phyloP scores from a whole-genome alignment of 352 stramenopile species.

The Globisporangium irregulare region DNA sequence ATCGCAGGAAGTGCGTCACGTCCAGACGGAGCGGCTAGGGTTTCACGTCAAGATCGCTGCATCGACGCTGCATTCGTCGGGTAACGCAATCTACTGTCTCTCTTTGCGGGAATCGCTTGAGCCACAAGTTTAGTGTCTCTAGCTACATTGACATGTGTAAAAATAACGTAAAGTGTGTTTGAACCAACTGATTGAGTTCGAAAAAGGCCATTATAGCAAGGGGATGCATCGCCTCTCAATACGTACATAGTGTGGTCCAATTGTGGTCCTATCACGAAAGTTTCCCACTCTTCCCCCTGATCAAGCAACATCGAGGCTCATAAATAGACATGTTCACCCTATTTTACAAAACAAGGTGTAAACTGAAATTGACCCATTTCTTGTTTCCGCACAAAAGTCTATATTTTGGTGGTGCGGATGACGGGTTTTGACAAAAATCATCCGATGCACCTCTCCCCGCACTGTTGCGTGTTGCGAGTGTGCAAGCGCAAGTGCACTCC shows the following conservation, averaged over 20 bases:
- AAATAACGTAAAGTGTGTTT: too few relatives aligned
- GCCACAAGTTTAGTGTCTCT: background rate
- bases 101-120: background rate
- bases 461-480: background rate
- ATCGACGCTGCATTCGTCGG: conserved; percentile 24
- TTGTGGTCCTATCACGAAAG: conserved; percentile 6
- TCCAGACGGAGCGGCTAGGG: background rate
- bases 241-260: conserved; percentile 12
- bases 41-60: conserved; percentile 6
- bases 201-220: background rate
- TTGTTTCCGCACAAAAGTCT: conserved; percentile 6
- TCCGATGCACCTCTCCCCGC: background rate
- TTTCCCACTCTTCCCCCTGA: conserved; percentile 7
- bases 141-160: too few relatives aligned
- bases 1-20: background rate
- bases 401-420: conserved; percentile 27
- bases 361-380: background rate
- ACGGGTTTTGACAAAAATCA: conserved; percentile 14
- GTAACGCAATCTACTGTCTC: conserved; percentile 37
- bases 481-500: conserved; percentile 1
- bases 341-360: conserved; percentile 1
- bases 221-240: background rate
- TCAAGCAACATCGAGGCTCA: background rate
- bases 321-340: background rate
- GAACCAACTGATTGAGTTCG: too few relatives aligned